Evolutionary conservation across 345 rosid genomes (phyloP).

Genomic region (Gossypium ekmanianum): DNA sequence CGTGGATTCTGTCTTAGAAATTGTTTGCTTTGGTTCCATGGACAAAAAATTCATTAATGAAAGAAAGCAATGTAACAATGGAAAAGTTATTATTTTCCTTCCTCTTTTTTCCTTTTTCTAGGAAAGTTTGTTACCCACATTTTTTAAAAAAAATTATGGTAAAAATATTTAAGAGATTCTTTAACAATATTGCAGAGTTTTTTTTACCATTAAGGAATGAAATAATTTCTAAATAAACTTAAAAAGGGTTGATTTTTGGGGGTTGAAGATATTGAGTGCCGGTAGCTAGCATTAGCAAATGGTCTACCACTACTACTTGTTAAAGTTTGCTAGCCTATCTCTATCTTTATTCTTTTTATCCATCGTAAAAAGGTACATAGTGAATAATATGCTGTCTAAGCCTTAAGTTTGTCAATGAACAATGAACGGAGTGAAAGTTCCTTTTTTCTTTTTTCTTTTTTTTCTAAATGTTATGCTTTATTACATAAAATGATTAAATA

Average conservation of each 20-base stretch:
- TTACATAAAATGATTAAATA: neutral
- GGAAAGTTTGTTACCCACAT: no score
- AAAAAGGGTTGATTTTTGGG: neutral
- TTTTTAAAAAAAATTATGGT: neutral
- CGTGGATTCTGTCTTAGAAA: conserved; percentile 26
- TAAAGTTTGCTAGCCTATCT: neutral
- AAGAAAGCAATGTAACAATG: conserved; percentile 16
- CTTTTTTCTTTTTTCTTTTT: no score
- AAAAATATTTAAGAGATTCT: neutral
- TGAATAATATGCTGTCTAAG: neutral
- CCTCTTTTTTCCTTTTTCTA: neutral
- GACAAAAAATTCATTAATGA: conserved; percentile 20
- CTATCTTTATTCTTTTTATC: neutral
- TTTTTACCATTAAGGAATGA: neutral
- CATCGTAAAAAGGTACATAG: neutral
- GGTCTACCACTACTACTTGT: neutral
- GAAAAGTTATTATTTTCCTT: neutral
- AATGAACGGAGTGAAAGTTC: neutral
- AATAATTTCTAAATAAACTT: neutral
- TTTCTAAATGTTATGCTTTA: neutral
- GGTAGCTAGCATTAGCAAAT: neutral
- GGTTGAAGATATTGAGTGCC: neutral
- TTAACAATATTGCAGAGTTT: no score
- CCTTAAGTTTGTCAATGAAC: neutral
- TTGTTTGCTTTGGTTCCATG: neutral